Conservation (phyloP, 2,329 filamentous ascomycete species). For the Aspergillus sp. region DNA sequence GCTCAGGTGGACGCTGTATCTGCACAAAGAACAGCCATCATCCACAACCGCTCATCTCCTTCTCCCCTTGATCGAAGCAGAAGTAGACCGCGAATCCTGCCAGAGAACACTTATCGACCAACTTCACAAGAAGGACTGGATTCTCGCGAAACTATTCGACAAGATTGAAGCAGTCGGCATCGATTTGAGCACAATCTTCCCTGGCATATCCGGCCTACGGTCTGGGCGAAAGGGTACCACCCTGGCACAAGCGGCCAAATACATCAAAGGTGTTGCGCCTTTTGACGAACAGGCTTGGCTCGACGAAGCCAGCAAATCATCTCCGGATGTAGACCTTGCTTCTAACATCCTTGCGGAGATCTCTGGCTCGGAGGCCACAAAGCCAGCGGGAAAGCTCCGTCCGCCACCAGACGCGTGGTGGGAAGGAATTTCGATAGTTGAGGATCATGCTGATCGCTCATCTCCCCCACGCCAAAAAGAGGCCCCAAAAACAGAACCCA, state of each 20-base stretch:
- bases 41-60: constrained; percentile 52
- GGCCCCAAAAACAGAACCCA: constrained; percentile 1
- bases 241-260: constrained; percentile 51
- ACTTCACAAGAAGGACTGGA: constrained; percentile 58
- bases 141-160: constrained; percentile 58
- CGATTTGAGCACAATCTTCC: constrained; percentile 58
- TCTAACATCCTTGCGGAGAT: constrained; percentile 26
- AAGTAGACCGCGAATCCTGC: constrained; percentile 47
- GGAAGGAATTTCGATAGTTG: constrained; percentile 20
- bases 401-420: constrained; percentile 34
- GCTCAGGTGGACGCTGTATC: constrained; percentile 53
- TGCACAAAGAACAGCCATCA: constrained; percentile 41
- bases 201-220: constrained; percentile 50
- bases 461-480: not conserved
- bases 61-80: constrained; percentile 52
- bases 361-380: constrained; percentile 9
- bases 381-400: constrained; percentile 13
- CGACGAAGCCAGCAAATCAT: constrained; percentile 20
- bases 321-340: constrained; percentile 20
- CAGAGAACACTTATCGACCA: constrained; percentile 50
- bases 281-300: constrained; percentile 54
- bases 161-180: constrained; percentile 56
- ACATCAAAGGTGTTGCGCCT: constrained; percentile 54
- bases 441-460: not conserved
- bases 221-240: constrained; percentile 44